Base-by-base conservation (phyloP, 1,284 basidiomycete genomes). In the Leucoagaricus sp. region DNA sequence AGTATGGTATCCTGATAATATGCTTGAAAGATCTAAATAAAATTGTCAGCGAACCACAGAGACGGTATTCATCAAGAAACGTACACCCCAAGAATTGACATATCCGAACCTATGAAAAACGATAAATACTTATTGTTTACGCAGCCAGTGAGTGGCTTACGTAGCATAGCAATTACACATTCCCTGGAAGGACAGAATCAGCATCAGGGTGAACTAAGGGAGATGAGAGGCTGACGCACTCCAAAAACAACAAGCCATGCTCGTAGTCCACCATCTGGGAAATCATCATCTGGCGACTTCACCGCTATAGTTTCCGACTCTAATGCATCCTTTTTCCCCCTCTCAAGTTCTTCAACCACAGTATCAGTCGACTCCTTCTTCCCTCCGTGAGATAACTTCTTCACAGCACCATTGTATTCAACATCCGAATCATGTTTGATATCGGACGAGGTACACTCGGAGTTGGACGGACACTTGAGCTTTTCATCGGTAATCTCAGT, bases 201-300 rank as follows among this genome's bases (percentile, higher is more conserved):
- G 45, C 56, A 44, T 44, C 29, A 31, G 48, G 49, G 8, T 26
- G 26, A 13, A 38, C 29, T 31, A 26, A 41, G 54, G 26, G 13
- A 34, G 17, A 49, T 40, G n/a, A n/a, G n/a, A n/a, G 13, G 15
- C 12, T 12, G 9, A 71, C 77, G 55, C 57, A 81, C 80, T 59
- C 79, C 78, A 58, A 75, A 44, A 23, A 82, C 72, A 23, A 82
- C 73, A 4, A 77, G 65, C 82, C 83, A 84, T 1, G 82, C 82
- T 59, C 75, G 72, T 36, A 76, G 61, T 1, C 82, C 82, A 26
- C 81, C 83, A 62, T 84, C 82, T 3, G 69, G 69, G 53, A 62
- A 69, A 46, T 65, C 65, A 10, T 62, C 21, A 3, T 42, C 41
- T 42, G 41, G 4, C 15, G 38, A 7, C n/a, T 3, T 7, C 3